Evolutionary conservation across 1,139 yeast genomes (phyloP).

Genomic region (Sugiyamaella grinbergsii): DNA sequence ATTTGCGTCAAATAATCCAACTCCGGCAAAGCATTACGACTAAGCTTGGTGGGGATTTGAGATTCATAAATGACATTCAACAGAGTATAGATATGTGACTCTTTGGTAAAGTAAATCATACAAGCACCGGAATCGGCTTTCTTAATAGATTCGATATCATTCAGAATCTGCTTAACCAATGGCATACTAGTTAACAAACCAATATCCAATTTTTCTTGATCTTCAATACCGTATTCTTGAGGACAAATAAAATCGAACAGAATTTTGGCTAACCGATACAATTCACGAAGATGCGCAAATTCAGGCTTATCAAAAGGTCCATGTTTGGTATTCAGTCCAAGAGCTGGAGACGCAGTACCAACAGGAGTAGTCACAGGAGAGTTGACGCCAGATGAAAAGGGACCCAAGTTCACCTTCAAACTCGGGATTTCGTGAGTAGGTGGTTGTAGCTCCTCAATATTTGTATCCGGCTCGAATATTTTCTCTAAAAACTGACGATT

Average conservation of each 20-base stretch:
- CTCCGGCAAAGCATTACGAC: conserved; percentile 94
- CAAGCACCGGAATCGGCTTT: conserved; percentile 78
- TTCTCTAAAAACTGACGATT: conserved; percentile 85
- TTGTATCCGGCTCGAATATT: conserved; percentile 73
- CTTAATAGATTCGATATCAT: conserved; percentile 79
- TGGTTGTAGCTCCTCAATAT: conserved; percentile 32
- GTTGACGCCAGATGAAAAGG: conserved; percentile 19
- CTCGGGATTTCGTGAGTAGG: conserved; percentile 49
- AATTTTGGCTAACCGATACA: conserved; percentile 87
- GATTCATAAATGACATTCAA: conserved; percentile 89
- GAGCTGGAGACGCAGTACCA: conserved; percentile 18
- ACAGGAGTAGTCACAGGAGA: conserved; percentile 17
- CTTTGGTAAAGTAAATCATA: conserved; percentile 91
- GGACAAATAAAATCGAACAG: conserved; percentile 97
- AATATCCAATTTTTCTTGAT: conserved; percentile 92
- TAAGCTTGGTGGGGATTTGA: conserved; percentile 91
- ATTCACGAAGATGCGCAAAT: conserved; percentile 78
- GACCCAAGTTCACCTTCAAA: conserved; percentile 28
- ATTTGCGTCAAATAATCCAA: conserved; percentile 94
- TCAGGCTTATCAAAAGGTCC: conserved; percentile 75
- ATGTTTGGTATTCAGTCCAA: conserved; percentile 19
- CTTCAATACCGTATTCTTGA: conserved; percentile 97
- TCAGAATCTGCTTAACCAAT: conserved; percentile 80
- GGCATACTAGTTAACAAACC: conserved; percentile 94
- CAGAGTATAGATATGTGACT: conserved; percentile 92